A percentile compares a stretch with the other conserved stretches of the same genome.
Evolutionary conservation across 345 rosid species (phyloP).

Genomic region (Salix caprea): DNA sequence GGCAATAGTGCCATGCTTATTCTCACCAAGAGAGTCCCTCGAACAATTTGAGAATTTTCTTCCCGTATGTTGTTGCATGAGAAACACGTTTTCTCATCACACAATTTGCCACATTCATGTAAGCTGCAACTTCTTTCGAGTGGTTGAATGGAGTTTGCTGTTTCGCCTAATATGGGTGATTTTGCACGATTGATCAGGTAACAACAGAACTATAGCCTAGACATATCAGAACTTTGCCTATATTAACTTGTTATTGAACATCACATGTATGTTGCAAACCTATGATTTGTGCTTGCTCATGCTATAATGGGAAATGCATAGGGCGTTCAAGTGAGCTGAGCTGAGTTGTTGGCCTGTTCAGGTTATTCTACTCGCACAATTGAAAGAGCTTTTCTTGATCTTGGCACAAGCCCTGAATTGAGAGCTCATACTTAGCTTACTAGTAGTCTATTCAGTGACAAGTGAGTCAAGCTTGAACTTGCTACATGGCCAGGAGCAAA

Average conservation of each 20-base stretch:
- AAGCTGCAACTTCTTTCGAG: constrained; percentile 51
- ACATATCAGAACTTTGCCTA: neutral
- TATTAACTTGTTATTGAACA: neutral
- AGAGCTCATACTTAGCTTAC: too few relatives aligned
- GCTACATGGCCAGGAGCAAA: neutral
- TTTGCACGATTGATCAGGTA: neutral
- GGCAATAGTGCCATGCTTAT: neutral
- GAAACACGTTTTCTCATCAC: constrained; percentile 62
- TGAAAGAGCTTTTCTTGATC: neutral
- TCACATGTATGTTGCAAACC: neutral
- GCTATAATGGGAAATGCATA: too few relatives aligned
- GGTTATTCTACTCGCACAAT: neutral
- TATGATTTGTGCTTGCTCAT: too few relatives aligned
- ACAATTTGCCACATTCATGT: constrained; percentile 43
- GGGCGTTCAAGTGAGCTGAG: neutral
- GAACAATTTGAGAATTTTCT: constrained; percentile 62
- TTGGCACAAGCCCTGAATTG: too few relatives aligned
- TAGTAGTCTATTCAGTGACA: too few relatives aligned
- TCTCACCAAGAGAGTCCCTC: constrained; percentile 88
- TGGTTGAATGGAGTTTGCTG: constrained; percentile 61
- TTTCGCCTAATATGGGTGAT: constrained; percentile 55
- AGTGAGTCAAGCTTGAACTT: neutral
- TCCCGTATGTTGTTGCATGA: constrained; percentile 69
- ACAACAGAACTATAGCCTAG: neutral
- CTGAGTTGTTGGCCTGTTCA: neutral